phyloP scores from a whole-genome alignment of 768 basidiomycete genomes.

The Leccinum sublutescens region DNA sequence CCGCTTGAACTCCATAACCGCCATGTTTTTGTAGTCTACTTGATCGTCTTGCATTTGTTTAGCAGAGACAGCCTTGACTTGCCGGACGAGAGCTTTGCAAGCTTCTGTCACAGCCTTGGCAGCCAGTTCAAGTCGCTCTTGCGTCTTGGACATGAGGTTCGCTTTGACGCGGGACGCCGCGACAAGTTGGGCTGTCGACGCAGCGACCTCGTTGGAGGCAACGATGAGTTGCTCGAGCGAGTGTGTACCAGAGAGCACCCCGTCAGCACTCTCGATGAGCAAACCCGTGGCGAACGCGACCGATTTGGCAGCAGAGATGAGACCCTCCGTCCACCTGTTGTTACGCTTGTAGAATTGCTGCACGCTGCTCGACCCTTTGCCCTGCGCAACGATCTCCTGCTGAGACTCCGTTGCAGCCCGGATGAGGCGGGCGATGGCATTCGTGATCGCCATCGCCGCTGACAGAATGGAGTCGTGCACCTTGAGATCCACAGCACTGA shows the following conservation, averaged over 20 bases:
- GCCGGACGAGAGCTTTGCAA: constrained; percentile 92
- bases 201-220: constrained; percentile 98
- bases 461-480: constrained; percentile 97
- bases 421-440: constrained; percentile 91
- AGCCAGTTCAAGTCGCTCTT: constrained; percentile 92
- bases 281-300: constrained; percentile 96
- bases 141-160: constrained; percentile 97
- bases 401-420: constrained; percentile 97
- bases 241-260: constrained; percentile 94
- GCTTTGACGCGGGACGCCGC: constrained; percentile 98
- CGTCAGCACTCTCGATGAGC: constrained; percentile 96
- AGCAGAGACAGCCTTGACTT: constrained; percentile 93
- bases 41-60: constrained; percentile 78
- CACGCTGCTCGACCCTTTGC: constrained; percentile 85
- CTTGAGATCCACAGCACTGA: constrained; percentile 88
- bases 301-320: constrained; percentile 96
- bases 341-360: constrained; percentile 99
- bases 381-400: constrained; percentile 95
- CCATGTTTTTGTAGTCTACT: constrained; percentile 87
- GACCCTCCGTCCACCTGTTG: constrained; percentile 99
- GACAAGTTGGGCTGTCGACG: constrained; percentile 95
- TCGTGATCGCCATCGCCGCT: constrained; percentile 93
- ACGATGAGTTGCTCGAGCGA: constrained; percentile 98
- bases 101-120: constrained; percentile 98
- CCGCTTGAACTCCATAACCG: constrained; percentile 92